Conservation (phyloP, 1,284 basidiomycete genomes). For the Melampsora medusae region DNA sequence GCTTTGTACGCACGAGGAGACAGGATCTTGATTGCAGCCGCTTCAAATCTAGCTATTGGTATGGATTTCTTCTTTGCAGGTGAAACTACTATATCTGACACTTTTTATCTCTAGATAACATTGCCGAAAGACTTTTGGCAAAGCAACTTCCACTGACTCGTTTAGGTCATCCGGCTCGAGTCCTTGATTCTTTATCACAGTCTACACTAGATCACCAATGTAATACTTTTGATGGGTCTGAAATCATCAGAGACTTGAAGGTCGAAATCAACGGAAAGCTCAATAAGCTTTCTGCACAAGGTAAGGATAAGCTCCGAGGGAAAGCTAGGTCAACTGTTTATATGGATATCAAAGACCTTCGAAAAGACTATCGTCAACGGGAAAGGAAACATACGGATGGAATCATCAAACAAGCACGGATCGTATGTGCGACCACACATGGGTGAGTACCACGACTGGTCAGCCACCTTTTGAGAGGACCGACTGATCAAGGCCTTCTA, state of each 20-base stretch:
- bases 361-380: slow-evolving; percentile 65
- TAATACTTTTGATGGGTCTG: slow-evolving; percentile 71
- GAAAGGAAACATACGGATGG: slow-evolving; percentile 18
- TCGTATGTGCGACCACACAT: slow-evolving; percentile 55
- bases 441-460: slow-evolving; percentile 81
- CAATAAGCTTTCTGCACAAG: slow-evolving; percentile 65
- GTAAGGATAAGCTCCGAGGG: slow-evolving; percentile 72
- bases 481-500: not conserved
- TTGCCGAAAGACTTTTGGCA: slow-evolving; percentile 72
- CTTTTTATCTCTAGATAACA: slow-evolving; percentile 64
- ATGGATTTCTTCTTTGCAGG: slow-evolving; percentile 46
- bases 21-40: slow-evolving; percentile 76
- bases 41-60: slow-evolving; percentile 80
- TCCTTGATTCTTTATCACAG: slow-evolving; percentile 72
- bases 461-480: slow-evolving; percentile 51
- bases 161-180: slow-evolving; percentile 87
- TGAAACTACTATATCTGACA: slow-evolving; percentile 46
- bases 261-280: slow-evolving; percentile 72
- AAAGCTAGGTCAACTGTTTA: slow-evolving; percentile 80
- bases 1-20: slow-evolving; percentile 55
- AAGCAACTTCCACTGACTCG: slow-evolving; percentile 63
- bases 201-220: slow-evolving; percentile 86
- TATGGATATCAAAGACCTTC: slow-evolving; percentile 81
- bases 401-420: slow-evolving; percentile 20
- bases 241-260: slow-evolving; percentile 78